Evolutionary conservation across 176 grass and related monocot species (phyloP), one percentile per base, ranked within the genome.

Genomic region (Alopecurus myosuroides): DNA sequence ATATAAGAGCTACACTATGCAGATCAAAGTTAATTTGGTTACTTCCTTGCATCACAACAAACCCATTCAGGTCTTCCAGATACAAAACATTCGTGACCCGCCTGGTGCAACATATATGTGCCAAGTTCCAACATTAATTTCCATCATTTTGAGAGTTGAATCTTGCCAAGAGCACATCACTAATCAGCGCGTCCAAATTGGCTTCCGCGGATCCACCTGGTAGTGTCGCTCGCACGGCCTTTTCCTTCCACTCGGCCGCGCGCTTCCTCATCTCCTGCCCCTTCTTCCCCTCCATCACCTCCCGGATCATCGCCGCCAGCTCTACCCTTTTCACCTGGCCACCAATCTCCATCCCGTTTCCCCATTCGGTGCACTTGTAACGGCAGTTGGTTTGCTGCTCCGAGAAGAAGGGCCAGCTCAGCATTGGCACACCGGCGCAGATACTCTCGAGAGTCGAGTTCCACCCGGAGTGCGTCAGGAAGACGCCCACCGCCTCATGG

Each of bases 401-500:
- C 0, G 90, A 78, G 19, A 97, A 97, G 89, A 92, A 97, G 0
- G 94, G 92, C 92, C 92, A 97, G 81, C 90, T 85, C 11, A 97
- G 60, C 90, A 94, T 92, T 0, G 94, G 88, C 50, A 97, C 84
- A 9, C 92, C 94, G 0, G n/a, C 52, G 41, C 84, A 92, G 22
- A 97, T 67, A 69, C 92, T 94, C 84, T 97, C 92, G 4, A 94
- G 76, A 3, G 88, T 85, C 0, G 92, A 97, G 81, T 97, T 97
- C 94, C 94, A 97, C 7, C 94, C 92, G 33, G 89, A 88, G 64
- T 94, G 94, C 34, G 89, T 94, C 22, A 97, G 51, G 86, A 97
- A 97, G 9, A 90, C 80, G 1, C 90, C 88, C 3, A 97, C 67
- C 0, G 89, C 74, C 1, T 86, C 79, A 11, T 94, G 92, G 4